Conservation (phyloP, 2,329 filamentous ascomycete species). For the Alternaria arbusti region DNA sequence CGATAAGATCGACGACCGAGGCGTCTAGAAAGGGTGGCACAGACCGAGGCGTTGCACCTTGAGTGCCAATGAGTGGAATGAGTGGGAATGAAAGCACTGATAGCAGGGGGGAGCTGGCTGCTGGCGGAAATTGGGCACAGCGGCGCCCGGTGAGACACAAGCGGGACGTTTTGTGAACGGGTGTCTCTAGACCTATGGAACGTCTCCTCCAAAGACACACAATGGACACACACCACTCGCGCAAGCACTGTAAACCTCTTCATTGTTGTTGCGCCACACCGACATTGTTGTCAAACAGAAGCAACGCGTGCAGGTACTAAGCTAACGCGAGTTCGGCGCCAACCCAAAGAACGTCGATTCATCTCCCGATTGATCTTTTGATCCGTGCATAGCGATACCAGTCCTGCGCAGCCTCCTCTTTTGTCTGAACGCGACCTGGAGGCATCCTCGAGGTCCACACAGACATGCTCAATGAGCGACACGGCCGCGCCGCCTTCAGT, state of each 20-base stretch:
- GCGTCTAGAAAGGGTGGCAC: slow-evolving; percentile 2
- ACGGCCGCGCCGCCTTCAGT: slow-evolving; percentile 24
- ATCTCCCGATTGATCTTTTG: slow-evolving; percentile 11
- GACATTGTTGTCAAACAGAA: slow-evolving; percentile 8
- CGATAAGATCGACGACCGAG: background rate
- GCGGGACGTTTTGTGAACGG: slow-evolving; percentile 12
- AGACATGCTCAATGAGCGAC: slow-evolving; percentile 36
- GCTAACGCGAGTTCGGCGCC: slow-evolving; percentile 9
- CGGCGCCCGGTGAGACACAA: slow-evolving; percentile 12
- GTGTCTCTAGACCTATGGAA: background rate
- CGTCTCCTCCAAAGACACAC: background rate
- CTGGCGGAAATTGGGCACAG: slow-evolving; percentile 16
- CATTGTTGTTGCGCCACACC: slow-evolving; percentile 3
- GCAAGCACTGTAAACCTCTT: background rate
- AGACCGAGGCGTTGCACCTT: slow-evolving; percentile 6
- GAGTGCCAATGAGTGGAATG: slow-evolving; percentile 1
- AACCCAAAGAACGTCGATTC: slow-evolving; percentile 14
- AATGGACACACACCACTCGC: background rate
- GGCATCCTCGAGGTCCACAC: slow-evolving; percentile 18
- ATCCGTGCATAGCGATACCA: slow-evolving; percentile 23
- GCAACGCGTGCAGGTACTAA: slow-evolving; percentile 6
- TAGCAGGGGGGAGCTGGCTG: slow-evolving; percentile 14
- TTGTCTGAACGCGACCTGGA: slow-evolving; percentile 24
- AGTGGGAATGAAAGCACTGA: slow-evolving; percentile 9
- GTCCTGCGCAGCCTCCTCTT: slow-evolving; percentile 21